phyloP scores from a whole-genome alignment of 495 filamentous ascomycete genomes.

The Filosporella fistucella region DNA sequence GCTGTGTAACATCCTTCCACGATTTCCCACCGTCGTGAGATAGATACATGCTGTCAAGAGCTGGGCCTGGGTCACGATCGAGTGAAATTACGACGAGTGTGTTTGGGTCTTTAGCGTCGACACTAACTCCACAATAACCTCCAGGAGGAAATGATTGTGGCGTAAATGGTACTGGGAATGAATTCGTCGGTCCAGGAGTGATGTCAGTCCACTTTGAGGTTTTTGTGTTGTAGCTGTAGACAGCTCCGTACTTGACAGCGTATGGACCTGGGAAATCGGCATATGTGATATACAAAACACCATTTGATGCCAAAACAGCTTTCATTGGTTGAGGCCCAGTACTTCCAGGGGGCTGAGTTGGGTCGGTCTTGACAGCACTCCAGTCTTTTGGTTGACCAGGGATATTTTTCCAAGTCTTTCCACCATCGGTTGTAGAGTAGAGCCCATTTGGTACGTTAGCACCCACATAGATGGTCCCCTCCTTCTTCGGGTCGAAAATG shows the following conservation, averaged over 20 bases:
- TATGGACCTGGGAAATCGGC: slow-evolving; percentile 7
- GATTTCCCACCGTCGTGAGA: slow-evolving; percentile 6
- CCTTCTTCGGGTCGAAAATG: slow-evolving; percentile 6
- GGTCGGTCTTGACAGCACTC: background rate
- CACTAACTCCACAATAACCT: slow-evolving; percentile 6
- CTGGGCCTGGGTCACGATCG: slow-evolving; percentile 10
- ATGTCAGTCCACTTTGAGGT: slow-evolving; percentile 4
- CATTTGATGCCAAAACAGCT: slow-evolving; percentile 4
- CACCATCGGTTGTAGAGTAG: slow-evolving; percentile 3
- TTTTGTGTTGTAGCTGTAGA: slow-evolving; percentile 4
- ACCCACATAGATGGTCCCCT: slow-evolving; percentile 6
- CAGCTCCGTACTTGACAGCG: background rate
- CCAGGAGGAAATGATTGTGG: slow-evolving; percentile 3
- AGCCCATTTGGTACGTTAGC: background rate
- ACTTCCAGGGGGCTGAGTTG: background rate
- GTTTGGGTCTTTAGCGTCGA: slow-evolving; percentile 5
- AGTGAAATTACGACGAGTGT: slow-evolving; percentile 4
- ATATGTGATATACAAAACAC: slow-evolving; percentile 2
- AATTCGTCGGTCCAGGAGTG: slow-evolving; percentile 2
- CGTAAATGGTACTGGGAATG: background rate
- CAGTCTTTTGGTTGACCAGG: slow-evolving; percentile 1
- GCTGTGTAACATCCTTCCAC: slow-evolving; percentile 5
- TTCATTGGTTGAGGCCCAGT: background rate
- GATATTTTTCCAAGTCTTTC: background rate
- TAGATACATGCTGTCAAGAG: slow-evolving; percentile 9